phyloP scores from a whole-genome alignment of 2,329 filamentous ascomycete genomes.

The Trichoderma gracile region DNA sequence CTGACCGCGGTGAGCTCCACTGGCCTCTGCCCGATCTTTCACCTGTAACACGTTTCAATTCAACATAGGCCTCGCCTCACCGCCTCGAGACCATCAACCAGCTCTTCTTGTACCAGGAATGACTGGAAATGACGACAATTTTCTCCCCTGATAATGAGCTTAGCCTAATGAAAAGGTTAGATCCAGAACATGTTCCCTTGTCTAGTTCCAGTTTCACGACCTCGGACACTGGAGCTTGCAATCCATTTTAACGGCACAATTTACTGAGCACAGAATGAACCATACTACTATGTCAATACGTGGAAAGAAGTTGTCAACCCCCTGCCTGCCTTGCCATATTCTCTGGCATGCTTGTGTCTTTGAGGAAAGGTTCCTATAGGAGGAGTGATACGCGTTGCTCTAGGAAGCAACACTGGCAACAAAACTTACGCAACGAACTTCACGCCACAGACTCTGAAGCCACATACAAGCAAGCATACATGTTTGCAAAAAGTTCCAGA shows the following conservation, averaged over 20 bases:
- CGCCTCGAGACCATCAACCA: background rate
- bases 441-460: background rate
- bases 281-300: background rate
- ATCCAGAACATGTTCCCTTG: conserved; percentile 1
- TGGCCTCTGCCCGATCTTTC: conserved; percentile 2
- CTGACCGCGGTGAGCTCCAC: conserved; percentile 17
- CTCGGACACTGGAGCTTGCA: background rate
- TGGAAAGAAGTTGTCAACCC: background rate
- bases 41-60: conserved; percentile 13
- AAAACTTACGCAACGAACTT: background rate
- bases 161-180: background rate
- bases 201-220: background rate
- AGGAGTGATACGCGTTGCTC: background rate
- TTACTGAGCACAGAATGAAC: background rate
- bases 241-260: background rate
- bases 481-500: background rate
- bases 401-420: background rate
- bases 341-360: background rate
- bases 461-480: background rate
- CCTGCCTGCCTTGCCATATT: background rate
- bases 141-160: background rate
- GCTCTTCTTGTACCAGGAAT: background rate
- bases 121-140: background rate
- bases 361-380: background rate
- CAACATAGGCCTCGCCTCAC: background rate